phyloP scores from a whole-genome alignment of 192 early-diverging fungal genomes.

The Allomyces arbusculus region DNA sequence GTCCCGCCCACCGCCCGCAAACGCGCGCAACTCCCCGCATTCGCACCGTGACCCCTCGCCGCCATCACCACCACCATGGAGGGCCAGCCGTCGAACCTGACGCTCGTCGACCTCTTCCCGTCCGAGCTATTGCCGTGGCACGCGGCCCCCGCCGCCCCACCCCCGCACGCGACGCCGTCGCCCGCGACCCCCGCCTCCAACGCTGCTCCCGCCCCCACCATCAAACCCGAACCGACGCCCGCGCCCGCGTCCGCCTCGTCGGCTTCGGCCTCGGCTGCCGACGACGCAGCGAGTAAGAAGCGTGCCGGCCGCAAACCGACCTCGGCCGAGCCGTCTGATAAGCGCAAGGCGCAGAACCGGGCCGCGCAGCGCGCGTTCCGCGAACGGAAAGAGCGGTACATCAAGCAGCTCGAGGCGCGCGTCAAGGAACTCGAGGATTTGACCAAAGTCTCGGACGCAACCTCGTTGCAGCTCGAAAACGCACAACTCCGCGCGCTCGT shows the following conservation, averaged over 20 bases:
- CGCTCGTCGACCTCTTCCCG: not conserved
- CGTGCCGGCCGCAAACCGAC: not conserved
- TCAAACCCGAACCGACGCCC: not conserved
- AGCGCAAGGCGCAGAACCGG: conserved; percentile 74
- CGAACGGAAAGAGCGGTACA: conserved; percentile 62
- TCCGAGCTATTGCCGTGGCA: not conserved
- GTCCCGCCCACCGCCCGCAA: too few relatives aligned
- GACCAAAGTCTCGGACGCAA: not conserved
- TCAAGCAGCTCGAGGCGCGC: conserved; percentile 53
- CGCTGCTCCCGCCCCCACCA: not conserved
- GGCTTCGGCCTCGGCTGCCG: not conserved
- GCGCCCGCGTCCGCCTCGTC: not conserved
- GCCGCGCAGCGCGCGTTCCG: conserved; percentile 80
- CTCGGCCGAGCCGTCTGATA: conserved; percentile 16
- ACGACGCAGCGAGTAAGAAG: not conserved
- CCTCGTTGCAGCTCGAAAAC: not conserved
- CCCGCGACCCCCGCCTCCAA: not conserved
- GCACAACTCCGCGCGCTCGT: not conserved
- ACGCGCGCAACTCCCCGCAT: too few relatives aligned
- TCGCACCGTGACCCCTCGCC: too few relatives aligned
- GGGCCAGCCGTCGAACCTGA: not conserved
- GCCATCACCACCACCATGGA: not conserved
- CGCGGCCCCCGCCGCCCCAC: not conserved
- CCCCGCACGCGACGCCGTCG: not conserved
- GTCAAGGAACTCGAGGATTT: conserved; percentile 44